Base-by-base conservation (phyloP, 2,329 filamentous ascomycete species). In the Paraconiothyrium brasiliense region DNA sequence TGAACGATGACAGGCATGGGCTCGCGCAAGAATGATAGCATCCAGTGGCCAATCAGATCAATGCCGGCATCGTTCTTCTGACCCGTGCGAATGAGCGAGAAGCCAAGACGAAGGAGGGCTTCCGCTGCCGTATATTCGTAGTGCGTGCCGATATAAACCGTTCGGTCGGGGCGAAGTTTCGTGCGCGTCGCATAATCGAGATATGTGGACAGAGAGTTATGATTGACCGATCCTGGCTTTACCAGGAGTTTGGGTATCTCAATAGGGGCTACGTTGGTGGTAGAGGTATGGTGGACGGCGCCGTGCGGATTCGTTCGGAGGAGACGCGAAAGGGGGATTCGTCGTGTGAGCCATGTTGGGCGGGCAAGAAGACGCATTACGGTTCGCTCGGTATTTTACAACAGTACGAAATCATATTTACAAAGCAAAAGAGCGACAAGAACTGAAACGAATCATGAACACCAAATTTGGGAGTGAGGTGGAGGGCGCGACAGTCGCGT, bases 11-110 rank as follows among this genome's bases (percentile, higher is more conserved):
- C 78, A 8, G 74, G 78, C 32, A 84, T 43, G 1, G 76, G 77
- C 44, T 78, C 70, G 24, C 71, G 71, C 14, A 75, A 59, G 2
- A 74, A 67, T 1, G 70, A 70, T 0, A 92, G 79, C 0, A 78
- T 78, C 92, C 92, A 94, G 2, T 84, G 84, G 0, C 92, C 92
- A 0, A 93, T 79, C 1, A 94, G 83, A 73, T 94, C 92, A 69
- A 92, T 91, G 41, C 92, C 92, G 61, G 83, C 84, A 77, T 94
- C 92, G 1, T 85, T 87, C 3, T 82, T 80, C 39, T 89, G 86
- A 32, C 92, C 92, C 1, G 90, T 84, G 35, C 91, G 86, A 50
- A 81, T 82, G 37, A 94, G 83, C 24, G 80, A 78, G 79, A 94
- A 91, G 57, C 89, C 88, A 56, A 91, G 85, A 1, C 79, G 78